Conservation (phyloP, 805 yeast genomes). For the Starmerella sp. region DNA sequence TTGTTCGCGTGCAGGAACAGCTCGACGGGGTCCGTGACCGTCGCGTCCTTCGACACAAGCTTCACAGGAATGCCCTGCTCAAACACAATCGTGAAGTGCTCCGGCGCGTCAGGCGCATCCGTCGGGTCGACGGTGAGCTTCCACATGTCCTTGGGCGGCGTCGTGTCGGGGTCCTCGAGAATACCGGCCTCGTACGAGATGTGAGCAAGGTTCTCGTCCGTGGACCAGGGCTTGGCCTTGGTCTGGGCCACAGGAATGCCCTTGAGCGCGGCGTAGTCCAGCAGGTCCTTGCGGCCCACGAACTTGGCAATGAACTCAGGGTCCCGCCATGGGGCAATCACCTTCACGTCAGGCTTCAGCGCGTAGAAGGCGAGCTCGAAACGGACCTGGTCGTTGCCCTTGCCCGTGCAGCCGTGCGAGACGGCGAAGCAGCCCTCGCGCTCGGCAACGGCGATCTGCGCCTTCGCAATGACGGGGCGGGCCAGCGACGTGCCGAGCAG, state of each 20-base stretch:
- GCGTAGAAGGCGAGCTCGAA: slow-evolving; percentile 96
- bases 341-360: slow-evolving; percentile 89
- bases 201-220: slow-evolving; percentile 98
- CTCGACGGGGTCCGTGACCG: slow-evolving; percentile 78
- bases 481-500: slow-evolving; percentile 95
- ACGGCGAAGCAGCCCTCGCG: slow-evolving; percentile 97
- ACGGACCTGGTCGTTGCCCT: slow-evolving; percentile 99
- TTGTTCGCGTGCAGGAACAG: slow-evolving; percentile 86
- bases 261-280: slow-evolving; percentile 87
- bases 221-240: slow-evolving; percentile 98
- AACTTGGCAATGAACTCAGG: slow-evolving; percentile 89
- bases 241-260: slow-evolving; percentile 93
- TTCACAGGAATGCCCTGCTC: slow-evolving; percentile 81
- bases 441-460: slow-evolving; percentile 95
- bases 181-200: slow-evolving; percentile 99
- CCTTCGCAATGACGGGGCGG: slow-evolving; percentile 97
- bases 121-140: slow-evolving; percentile 90
- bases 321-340: slow-evolving; percentile 99
- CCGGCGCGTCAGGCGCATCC: slow-evolving; percentile 92
- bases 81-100: slow-evolving; percentile 72
- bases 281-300: slow-evolving; percentile 94
- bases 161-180: slow-evolving; percentile 94
- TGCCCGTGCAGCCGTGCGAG: slow-evolving; percentile 98
- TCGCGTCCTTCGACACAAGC: slow-evolving; percentile 51
- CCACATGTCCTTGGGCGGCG: slow-evolving; percentile 99